Evolutionary conservation across 148 eudicot genomes (phyloP).

Genomic region (Rhododendron vialii): DNA sequence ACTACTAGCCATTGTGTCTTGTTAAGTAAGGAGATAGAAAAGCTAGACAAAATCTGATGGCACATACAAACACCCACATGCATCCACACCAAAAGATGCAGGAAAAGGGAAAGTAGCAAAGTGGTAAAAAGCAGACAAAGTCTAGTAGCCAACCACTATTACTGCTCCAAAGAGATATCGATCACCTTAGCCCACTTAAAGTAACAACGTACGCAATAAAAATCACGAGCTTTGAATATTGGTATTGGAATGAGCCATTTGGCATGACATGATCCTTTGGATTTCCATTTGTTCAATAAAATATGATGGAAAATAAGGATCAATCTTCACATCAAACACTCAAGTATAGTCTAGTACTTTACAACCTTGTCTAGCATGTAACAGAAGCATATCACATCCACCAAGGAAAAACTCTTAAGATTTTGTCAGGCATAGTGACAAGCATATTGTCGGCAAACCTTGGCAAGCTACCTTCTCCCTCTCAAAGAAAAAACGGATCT

Average conservation of each 20-base stretch:
- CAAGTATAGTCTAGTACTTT: background rate
- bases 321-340: background rate
- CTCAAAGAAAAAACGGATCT: slow-evolving; percentile 48
- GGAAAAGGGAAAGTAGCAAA: background rate
- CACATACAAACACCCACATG: background rate
- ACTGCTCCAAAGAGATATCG: background rate
- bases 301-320: background rate
- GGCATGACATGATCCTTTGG: background rate
- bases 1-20: slow-evolving; percentile 1
- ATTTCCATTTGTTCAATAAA: background rate
- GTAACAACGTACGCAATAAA: background rate
- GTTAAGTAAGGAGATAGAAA: background rate
- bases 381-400: background rate
- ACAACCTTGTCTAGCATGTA: background rate
- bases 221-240: background rate
- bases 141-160: background rate
- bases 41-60: background rate
- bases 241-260: background rate
- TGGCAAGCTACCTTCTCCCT: slow-evolving; percentile 47
- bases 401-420: background rate
- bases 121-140: background rate
- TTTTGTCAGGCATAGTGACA: background rate
- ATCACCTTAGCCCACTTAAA: background rate
- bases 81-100: background rate
- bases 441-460: background rate